phyloP scores from a whole-genome alignment of 2,329 filamentous ascomycete species.

The Magnaporthiopsis incrustans region DNA sequence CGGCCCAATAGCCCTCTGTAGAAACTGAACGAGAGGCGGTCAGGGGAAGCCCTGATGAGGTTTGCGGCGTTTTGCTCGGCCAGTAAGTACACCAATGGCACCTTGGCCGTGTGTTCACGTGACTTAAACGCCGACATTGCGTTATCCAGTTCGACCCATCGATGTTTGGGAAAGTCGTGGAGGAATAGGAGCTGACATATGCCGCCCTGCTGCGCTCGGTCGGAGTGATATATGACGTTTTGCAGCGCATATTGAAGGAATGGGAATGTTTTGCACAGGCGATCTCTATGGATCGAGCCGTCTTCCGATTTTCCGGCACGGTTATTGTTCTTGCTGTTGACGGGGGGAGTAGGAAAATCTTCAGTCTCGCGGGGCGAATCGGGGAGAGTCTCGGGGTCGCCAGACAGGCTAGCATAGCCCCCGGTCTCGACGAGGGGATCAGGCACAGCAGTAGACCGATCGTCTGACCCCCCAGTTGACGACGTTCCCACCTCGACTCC shows the following conservation, averaged over 20 bases:
- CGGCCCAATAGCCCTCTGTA: too few relatives aligned
- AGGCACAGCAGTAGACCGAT: too few relatives aligned
- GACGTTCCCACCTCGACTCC: neutral
- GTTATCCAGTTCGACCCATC: neutral
- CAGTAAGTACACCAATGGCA: neutral
- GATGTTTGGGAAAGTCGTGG: constrained; percentile 14
- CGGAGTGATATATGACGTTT: constrained; percentile 32
- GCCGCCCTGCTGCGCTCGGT: constrained; percentile 22
- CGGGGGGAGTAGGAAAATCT: too few relatives aligned
- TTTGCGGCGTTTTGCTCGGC: neutral
- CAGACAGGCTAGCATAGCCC: neutral
- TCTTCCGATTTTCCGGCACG: neutral
- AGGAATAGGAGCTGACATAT: constrained; percentile 25
- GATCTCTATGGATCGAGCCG: neutral
- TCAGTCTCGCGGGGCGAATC: too few relatives aligned
- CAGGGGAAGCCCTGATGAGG: neutral
- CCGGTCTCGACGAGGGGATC: neutral
- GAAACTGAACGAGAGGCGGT: neutral
- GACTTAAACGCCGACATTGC: neutral
- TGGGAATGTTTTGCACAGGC: constrained; percentile 21
- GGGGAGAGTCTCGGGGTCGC: neutral
- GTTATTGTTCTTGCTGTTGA: too few relatives aligned
- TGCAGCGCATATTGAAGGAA: constrained; percentile 39
- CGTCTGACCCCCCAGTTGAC: too few relatives aligned
- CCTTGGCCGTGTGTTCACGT: neutral